Percentiles rank a stretch among this genome's conserved stretches.
Conservation (phyloP, 2,329 filamentous ascomycete species). For the Colletotrichum eleusines region DNA sequence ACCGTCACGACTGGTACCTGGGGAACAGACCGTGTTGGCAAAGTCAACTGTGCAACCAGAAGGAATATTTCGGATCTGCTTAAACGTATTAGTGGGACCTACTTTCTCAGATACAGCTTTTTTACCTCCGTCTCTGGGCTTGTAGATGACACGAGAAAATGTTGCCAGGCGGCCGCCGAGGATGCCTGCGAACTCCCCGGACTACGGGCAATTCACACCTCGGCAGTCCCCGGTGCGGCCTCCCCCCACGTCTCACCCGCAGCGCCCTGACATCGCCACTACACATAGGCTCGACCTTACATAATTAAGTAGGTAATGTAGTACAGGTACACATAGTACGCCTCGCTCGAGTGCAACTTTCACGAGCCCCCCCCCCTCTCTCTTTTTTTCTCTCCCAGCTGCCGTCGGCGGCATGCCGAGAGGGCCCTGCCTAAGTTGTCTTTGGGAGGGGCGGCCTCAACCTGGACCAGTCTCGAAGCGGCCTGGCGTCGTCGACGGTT, state of each 20-base stretch:
- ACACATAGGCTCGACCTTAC: background rate
- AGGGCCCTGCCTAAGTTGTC: background rate
- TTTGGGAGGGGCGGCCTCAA: background rate
- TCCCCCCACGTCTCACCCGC: slow-evolving; percentile 3
- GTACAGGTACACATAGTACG: background rate
- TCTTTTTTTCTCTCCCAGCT: background rate
- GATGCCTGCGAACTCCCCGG: background rate
- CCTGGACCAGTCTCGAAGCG: background rate
- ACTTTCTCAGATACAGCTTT: background rate
- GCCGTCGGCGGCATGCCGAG: background rate
- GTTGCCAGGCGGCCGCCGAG: background rate
- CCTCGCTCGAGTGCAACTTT: background rate
- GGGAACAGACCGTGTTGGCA: background rate
- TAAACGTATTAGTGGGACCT: too few relatives aligned
- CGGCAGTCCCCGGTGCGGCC: background rate
- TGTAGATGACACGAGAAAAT: background rate
- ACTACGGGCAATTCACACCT: background rate
- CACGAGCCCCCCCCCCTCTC: too few relatives aligned
- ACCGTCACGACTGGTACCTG: background rate
- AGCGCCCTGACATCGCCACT: background rate
- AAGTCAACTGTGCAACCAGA: background rate
- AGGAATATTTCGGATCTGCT: background rate
- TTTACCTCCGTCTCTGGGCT: background rate
- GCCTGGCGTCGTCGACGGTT: background rate
- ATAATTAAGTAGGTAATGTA: too few relatives aligned